phyloP scores from a whole-genome alignment of 2,329 filamentous ascomycete genomes.

The Didymellaceae sp. region DNA sequence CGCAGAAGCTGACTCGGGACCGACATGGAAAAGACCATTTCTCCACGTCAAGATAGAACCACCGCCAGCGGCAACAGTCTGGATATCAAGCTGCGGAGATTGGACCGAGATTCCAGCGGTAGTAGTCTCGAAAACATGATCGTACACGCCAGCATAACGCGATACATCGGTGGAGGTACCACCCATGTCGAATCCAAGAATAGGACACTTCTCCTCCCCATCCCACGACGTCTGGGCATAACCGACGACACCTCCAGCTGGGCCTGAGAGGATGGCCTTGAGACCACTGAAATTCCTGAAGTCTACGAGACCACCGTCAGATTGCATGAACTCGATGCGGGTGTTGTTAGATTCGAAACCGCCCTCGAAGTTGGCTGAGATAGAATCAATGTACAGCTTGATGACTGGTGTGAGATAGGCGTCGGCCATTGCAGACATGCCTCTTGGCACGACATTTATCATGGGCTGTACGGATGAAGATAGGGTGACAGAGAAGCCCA shows the following conservation, averaged over 20 bases:
- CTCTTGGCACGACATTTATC: conserved; percentile 33
- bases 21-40: conserved; percentile 85
- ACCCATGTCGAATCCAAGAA: conserved; percentile 43
- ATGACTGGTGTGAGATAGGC: conserved; percentile 38
- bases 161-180: conserved; percentile 44
- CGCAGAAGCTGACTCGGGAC: conserved; percentile 82
- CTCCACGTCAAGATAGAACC: conserved; percentile 81
- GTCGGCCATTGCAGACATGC: conserved; percentile 34
- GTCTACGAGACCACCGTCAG: conserved; percentile 40
- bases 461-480: conserved; percentile 34
- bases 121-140: conserved; percentile 42
- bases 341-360: conserved; percentile 32
- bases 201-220: conserved; percentile 25
- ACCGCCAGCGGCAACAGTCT: conserved; percentile 77
- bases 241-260: conserved; percentile 48
- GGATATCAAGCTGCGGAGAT: conserved; percentile 41
- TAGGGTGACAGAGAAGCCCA: conserved; percentile 39
- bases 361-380: conserved; percentile 30
- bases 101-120: conserved; percentile 42
- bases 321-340: conserved; percentile 46
- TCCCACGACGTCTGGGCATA: conserved; percentile 43
- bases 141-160: conserved; percentile 40
- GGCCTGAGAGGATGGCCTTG: conserved; percentile 41
- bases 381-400: conserved; percentile 23
- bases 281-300: conserved; percentile 39